Percentiles rank a stretch among this genome's conserved stretches.
These are phyloP conservation scores for Linum trigynum DNA, from an alignment of 345 rosid genomes.

Conservation along the genomic window DNA sequence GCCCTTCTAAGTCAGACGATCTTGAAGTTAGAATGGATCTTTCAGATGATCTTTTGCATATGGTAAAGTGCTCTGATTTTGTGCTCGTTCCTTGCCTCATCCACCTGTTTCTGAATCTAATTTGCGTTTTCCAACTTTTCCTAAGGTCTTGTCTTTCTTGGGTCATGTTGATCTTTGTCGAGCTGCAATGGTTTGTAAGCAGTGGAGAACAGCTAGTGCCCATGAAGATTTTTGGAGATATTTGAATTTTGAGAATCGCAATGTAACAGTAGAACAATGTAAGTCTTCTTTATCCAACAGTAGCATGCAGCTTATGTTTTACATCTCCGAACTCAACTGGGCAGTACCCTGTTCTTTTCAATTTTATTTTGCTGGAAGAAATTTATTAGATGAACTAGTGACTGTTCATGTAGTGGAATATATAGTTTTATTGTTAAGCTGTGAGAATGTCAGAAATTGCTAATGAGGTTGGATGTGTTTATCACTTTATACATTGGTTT, in stretches of 20 bases:
- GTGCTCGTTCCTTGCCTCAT: background rate
- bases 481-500: too few relatives aligned
- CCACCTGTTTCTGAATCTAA: background rate
- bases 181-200: conserved; percentile 87
- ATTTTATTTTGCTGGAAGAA: background rate
- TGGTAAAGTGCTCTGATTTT: conserved; percentile 36
- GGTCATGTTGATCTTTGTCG: conserved; percentile 63
- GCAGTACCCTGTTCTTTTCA: background rate
- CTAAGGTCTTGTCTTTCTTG: conserved; percentile 89
- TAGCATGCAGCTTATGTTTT: background rate
- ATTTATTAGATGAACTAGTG: too few relatives aligned
- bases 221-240: conserved; percentile 97
- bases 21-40: conserved; percentile 76
- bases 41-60: conserved; percentile 83
- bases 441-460: too few relatives aligned
- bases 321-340: background rate
- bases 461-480: too few relatives aligned
- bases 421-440: too few relatives aligned
- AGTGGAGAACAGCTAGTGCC: conserved; percentile 88
- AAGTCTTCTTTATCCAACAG: conserved; percentile 24
- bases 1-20: conserved; percentile 39
- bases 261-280: conserved; percentile 78
- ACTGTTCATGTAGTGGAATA: too few relatives aligned
- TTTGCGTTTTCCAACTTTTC: background rate
- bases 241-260: conserved; percentile 73